A percentile compares a stretch with the other conserved stretches of the same genome.
phyloP scores from a whole-genome alignment of 192 early-diverging fungal genomes.

The Coemansia nantahalensis region DNA sequence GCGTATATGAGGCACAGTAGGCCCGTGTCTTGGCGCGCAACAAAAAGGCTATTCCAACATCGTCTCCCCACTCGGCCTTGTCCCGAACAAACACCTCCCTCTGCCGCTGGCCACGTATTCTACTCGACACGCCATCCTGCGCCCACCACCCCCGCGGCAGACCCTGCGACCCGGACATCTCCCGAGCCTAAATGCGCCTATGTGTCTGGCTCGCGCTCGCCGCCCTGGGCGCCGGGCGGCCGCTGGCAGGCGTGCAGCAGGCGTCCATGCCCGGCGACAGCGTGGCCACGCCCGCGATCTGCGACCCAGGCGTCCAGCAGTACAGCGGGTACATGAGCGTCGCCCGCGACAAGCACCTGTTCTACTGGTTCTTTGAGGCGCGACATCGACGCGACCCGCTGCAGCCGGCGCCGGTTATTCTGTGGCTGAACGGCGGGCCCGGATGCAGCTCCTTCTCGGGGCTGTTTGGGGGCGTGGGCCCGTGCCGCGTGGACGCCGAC shows the following conservation, averaged over 20 bases:
- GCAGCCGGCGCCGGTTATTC: conserved; percentile 61
- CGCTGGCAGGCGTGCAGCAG: background rate
- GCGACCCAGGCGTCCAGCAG: conserved; percentile 86
- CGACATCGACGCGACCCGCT: conserved; percentile 55
- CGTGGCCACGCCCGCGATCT: conserved; percentile 58
- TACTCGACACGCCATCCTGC: too few species aligned
- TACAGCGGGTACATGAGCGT: conserved; percentile 71
- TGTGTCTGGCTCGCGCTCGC: background rate
- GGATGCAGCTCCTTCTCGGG: conserved; percentile 77
- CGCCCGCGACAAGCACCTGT: conserved; percentile 67
- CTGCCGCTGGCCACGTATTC: too few species aligned
- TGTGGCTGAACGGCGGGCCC: conserved; percentile 81
- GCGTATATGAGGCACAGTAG: too few species aligned
- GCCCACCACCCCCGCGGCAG: background rate
- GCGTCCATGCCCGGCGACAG: background rate
- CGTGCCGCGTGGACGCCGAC: conserved; percentile 72
- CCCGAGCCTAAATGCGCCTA: background rate
- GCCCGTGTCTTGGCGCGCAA: too few species aligned
- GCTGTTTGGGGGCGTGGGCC: conserved; percentile 73
- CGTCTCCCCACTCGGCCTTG: too few species aligned
- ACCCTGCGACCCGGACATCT: background rate
- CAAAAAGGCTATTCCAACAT: too few species aligned
- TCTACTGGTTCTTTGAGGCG: conserved; percentile 95
- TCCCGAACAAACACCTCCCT: too few species aligned
- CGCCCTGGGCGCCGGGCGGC: conserved; percentile 1